These are phyloP conservation scores for Saposhnikovia divaricata DNA, from an alignment of 129 eudicot genomes.

Conservation along the genomic window DNA sequence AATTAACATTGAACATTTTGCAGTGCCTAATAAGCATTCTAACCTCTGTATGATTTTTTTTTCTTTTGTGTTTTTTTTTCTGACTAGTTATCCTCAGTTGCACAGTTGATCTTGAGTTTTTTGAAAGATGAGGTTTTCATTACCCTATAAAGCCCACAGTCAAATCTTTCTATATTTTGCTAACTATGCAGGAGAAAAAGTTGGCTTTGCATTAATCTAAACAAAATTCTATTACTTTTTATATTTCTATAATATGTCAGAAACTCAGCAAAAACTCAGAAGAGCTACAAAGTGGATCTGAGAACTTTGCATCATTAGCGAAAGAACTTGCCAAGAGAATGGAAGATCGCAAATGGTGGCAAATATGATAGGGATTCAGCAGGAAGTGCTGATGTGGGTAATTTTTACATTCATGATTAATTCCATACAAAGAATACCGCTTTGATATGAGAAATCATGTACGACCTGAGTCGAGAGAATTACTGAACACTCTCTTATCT, in stretches of 20 bases:
- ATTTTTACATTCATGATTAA: neutral
- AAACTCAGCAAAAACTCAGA: constrained; percentile 51
- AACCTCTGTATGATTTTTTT: neutral
- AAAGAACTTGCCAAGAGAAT: constrained; percentile 61
- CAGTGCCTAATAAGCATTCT: neutral
- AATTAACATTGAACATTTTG: neutral
- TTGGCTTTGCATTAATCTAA: neutral
- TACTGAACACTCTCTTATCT: no score
- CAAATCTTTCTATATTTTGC: neutral
- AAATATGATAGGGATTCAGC: constrained; percentile 26
- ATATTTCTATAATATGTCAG: constrained; percentile 22
- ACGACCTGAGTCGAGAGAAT: no score
- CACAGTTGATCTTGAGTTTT: neutral
- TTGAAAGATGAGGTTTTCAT: neutral
- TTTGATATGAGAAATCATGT: neutral
- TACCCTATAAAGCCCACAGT: neutral
- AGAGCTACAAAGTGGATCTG: constrained; percentile 74
- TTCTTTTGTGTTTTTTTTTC: neutral
- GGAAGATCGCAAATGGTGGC: constrained; percentile 99
- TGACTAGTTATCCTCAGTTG: neutral
- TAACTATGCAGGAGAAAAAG: neutral
- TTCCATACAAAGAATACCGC: neutral
- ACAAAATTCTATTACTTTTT: neutral
- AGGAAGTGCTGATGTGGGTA: neutral
- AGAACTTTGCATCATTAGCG: constrained; percentile 76